Base-by-base conservation (phyloP, 495 filamentous ascomycete species). In the Annulohypoxylon nitens region DNA sequence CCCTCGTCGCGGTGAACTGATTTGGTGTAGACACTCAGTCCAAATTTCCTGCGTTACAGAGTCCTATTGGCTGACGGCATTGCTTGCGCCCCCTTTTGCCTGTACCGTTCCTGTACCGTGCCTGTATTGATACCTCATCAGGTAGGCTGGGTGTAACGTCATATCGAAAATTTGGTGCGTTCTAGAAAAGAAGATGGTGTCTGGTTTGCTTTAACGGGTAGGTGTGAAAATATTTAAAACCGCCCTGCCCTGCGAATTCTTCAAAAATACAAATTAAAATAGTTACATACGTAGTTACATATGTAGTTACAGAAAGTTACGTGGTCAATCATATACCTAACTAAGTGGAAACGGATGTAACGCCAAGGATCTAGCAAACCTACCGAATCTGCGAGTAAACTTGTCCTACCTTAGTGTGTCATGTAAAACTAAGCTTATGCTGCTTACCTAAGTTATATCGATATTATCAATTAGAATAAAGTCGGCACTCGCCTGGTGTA, bases 1-100 rank as follows among this genome's bases (percentile, higher is more conserved):
- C 65, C n/a, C 41, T 48, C 48, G 62, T 59, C 62, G 67, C 72
- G 72, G 72, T 74, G 67, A 70, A 66, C 72, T n/a, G 57, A 70
- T 74, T 70, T 45, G 72, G 72, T 58, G 67, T 67, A 64, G 67
- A 53, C 26, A 47, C 39, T 55, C 50, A 37, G 66, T 64, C 61
- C 45, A 68, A 58, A 59, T 67, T 60, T 64, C 61, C 18, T 39
- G 9, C n/a, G 3, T 23, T 61, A 34, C 36, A 30, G 18, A 14
- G 54, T 54, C 47, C 50, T 37, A 74, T 74, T 74, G 72, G 72
- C n/a, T 33, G 34, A 20, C 54, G 12, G 23, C 26, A 26, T 25
- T 73, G 57, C 57, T 67, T 61, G 48, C 50, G 41, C 30, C 23
- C 54, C 23, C 54, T 34, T 37, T 18, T 58, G 23, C 23, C 4